These are phyloP conservation scores for Petunia axillaris DNA, from an alignment of 257 asterid genomes.

Conservation along the genomic window DNA sequence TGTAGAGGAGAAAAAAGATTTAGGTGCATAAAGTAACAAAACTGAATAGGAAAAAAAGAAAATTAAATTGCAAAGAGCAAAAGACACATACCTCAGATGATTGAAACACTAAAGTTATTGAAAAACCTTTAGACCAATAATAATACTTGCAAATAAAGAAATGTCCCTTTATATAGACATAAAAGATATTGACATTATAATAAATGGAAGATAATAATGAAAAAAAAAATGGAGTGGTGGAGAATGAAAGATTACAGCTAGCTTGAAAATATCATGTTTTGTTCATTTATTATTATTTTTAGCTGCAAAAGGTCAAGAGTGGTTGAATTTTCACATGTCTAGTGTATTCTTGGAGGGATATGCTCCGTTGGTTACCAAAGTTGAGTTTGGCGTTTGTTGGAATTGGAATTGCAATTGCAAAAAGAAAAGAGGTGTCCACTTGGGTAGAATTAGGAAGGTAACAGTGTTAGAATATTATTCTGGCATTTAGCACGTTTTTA, in stretches of 20 bases:
- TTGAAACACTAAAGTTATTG: background rate
- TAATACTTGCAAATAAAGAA: conserved; percentile 14
- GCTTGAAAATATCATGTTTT: background rate
- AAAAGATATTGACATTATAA: background rate
- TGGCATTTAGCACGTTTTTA: background rate
- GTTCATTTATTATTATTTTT: background rate
- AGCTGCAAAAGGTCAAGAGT: conserved; percentile 22
- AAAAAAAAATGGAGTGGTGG: conserved; percentile 40
- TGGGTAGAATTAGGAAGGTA: background rate
- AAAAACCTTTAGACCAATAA: conserved; percentile 10
- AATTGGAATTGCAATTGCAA: background rate
- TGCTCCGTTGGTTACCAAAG: conserved; percentile 17
- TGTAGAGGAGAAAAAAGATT: conserved; percentile 10
- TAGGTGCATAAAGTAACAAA: background rate
- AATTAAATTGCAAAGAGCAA: background rate
- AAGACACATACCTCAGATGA: background rate
- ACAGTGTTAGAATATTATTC: background rate
- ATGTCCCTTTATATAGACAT: conserved; percentile 19
- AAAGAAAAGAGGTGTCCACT: background rate
- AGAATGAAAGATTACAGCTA: conserved; percentile 21
- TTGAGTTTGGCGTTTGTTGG: background rate
- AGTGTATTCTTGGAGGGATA: conserved; percentile 1
- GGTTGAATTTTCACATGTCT: conserved; percentile 20
- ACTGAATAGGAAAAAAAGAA: background rate
- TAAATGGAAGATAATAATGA: background rate